Conservation (phyloP, 257 asterid genomes). For the Jacaranda copaia region DNA sequence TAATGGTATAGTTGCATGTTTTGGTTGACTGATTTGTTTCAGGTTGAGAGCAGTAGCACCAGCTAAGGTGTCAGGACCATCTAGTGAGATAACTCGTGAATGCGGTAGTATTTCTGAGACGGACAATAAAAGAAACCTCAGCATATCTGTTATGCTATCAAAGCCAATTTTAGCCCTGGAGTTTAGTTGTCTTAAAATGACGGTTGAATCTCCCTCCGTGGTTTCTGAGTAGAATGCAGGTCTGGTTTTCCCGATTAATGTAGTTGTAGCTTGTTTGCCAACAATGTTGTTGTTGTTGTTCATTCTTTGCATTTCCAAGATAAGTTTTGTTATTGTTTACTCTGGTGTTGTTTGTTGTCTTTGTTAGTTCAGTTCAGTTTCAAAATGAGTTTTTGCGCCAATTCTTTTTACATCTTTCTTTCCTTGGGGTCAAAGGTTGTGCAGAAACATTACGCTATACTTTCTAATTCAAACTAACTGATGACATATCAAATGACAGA, state of each 20-base stretch:
- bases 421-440: not conserved
- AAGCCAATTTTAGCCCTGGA: constrained; percentile 84
- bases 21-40: constrained; percentile 4
- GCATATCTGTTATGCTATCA: constrained; percentile 77
- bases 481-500: not conserved
- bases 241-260: not conserved
- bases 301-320: constrained; percentile 19
- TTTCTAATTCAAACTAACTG: not conserved
- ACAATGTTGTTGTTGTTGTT: constrained; percentile 1
- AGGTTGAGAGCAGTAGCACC: constrained; percentile 75
- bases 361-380: not conserved
- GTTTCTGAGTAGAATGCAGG: constrained; percentile 37
- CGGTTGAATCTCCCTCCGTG: constrained; percentile 82
- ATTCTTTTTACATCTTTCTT: not conserved
- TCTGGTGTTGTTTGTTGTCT: not conserved
- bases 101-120: constrained; percentile 25
- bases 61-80: constrained; percentile 65
- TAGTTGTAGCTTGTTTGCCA: no score
- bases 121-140: constrained; percentile 60
- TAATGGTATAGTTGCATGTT: not conserved
- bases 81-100: constrained; percentile 35
- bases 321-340: not conserved
- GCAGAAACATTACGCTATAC: not conserved
- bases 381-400: not conserved
- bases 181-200: constrained; percentile 76